Evolutionary conservation across 2,329 filamentous ascomycete species (phyloP).

Genomic region (Neonectria hederae): DNA sequence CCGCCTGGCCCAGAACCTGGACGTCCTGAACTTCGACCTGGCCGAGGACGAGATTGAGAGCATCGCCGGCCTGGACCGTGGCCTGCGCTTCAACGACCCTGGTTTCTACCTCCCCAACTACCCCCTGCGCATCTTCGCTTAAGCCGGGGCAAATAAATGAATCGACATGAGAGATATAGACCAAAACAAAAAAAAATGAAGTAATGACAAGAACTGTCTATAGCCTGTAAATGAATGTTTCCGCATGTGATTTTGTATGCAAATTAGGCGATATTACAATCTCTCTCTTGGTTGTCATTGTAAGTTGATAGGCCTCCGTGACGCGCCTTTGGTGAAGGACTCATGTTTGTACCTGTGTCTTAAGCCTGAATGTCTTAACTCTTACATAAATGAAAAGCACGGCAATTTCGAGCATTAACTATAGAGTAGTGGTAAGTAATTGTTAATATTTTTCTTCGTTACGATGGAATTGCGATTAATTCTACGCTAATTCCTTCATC

Average conservation of each 20-base stretch:
- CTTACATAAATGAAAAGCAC: too few relatives aligned
- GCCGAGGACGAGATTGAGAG: slow-evolving; percentile 62
- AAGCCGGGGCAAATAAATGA: slow-evolving; percentile 12
- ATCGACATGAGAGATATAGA: slow-evolving; percentile 14
- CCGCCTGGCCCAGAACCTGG: slow-evolving; percentile 64
- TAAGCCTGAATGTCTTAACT: too few relatives aligned
- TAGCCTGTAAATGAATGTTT: not conserved
- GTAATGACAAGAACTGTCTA: slow-evolving; percentile 7
- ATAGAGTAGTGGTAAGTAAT: not conserved
- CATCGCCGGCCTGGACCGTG: slow-evolving; percentile 63
- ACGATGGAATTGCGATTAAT: not conserved
- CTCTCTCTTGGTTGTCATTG: not conserved
- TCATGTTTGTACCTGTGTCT: too few relatives aligned
- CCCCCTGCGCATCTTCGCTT: slow-evolving; percentile 62
- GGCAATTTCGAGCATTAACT: too few relatives aligned
- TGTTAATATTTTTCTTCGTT: not conserved
- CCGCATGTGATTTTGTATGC: not conserved
- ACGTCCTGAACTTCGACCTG: slow-evolving; percentile 65
- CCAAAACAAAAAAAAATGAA: slow-evolving; percentile 2
- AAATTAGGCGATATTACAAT: not conserved
- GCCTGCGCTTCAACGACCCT: slow-evolving; percentile 68
- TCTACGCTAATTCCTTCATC: not conserved
- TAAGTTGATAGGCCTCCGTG: too few relatives aligned
- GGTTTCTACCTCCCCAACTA: slow-evolving; percentile 49
- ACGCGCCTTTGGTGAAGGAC: not conserved